Conservation (phyloP, 495 filamentous ascomycete species). For the Neurospora cerealis region DNA sequence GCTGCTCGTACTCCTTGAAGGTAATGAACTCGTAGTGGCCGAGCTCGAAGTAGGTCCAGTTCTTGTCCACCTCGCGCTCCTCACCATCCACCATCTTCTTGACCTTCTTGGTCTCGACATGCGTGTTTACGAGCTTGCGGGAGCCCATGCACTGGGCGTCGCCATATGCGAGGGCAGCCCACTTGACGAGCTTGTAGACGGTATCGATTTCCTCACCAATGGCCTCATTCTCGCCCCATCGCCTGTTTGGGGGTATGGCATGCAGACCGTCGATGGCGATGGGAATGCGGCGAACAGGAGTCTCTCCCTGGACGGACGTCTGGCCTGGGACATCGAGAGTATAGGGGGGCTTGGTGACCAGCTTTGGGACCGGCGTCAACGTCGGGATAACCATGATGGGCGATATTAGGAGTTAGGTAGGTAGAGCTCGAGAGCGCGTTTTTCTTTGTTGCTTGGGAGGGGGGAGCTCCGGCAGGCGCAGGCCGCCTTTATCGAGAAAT, state of each 20-base stretch:
- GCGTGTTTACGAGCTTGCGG: conserved; percentile 71
- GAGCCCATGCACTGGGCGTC: conserved; percentile 79
- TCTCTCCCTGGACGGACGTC: conserved; percentile 72
- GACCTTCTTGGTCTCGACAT: conserved; percentile 89
- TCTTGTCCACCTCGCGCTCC: conserved; percentile 84
- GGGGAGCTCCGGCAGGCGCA: neutral
- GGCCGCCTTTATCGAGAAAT: neutral
- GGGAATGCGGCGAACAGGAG: conserved; percentile 75
- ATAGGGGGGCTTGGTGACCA: conserved; percentile 48
- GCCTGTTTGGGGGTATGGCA: conserved; percentile 23
- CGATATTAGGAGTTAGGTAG: neutral
- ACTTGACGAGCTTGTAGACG: conserved; percentile 74
- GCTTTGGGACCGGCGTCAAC: neutral
- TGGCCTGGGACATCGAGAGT: conserved; percentile 68
- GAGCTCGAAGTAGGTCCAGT: conserved; percentile 93
- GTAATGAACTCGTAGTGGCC: conserved; percentile 76
- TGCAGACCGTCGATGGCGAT: conserved; percentile 59
- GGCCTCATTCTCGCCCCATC: neutral
- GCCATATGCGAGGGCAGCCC: conserved; percentile 70
- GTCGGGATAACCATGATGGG: neutral
- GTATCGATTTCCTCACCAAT: conserved; percentile 69
- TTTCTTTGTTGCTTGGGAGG: neutral
- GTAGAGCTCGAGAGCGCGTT: neutral
- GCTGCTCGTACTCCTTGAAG: conserved; percentile 80
- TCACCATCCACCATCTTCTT: conserved; percentile 93